A percentile compares a stretch with the other conserved stretches of the same genome.
These are phyloP conservation scores for Sutorius eximius DNA, from an alignment of 1,284 basidiomycete species.

Conservation along the genomic window DNA sequence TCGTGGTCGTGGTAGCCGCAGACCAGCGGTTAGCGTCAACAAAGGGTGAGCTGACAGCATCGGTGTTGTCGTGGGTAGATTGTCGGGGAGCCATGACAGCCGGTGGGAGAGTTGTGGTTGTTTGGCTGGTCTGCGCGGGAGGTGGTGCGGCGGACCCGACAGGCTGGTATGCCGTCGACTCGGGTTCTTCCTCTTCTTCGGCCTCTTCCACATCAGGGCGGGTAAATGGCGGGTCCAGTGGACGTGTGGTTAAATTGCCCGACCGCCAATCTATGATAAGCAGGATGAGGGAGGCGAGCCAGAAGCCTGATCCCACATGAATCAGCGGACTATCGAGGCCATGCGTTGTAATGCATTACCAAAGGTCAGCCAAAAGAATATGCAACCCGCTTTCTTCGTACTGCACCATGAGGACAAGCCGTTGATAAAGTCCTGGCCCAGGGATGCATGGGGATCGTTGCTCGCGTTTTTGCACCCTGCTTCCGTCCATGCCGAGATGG, in stretches of 20 bases:
- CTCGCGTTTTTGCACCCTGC: constrained; percentile 80
- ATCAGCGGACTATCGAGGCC: background rate
- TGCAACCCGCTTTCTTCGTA: constrained; percentile 83
- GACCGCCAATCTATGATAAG: constrained; percentile 72
- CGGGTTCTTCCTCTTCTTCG: constrained; percentile 46
- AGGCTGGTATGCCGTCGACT: constrained; percentile 46
- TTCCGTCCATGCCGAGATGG: constrained; percentile 77
- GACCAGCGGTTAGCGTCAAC: constrained; percentile 54
- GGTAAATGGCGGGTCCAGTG: constrained; percentile 71
- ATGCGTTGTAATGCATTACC: constrained; percentile 39
- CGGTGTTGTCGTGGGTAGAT: constrained; percentile 40
- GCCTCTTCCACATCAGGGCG: constrained; percentile 46
- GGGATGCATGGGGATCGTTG: constrained; percentile 68
- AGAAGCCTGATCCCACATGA: constrained; percentile 49
- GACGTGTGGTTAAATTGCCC: constrained; percentile 51
- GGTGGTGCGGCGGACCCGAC: constrained; percentile 25
- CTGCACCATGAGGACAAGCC: constrained; percentile 79
- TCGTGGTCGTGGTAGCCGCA: constrained; percentile 29
- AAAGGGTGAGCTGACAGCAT: constrained; percentile 49
- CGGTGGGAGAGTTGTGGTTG: constrained; percentile 39
- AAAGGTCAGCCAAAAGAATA: constrained; percentile 87
- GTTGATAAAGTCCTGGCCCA: constrained; percentile 69
- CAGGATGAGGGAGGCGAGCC: constrained; percentile 62
- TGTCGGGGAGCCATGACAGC: constrained; percentile 28
- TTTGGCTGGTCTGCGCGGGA: constrained; percentile 15